Conservation (phyloP, 257 asterid species). For the Fraxinus quadrangulata region DNA sequence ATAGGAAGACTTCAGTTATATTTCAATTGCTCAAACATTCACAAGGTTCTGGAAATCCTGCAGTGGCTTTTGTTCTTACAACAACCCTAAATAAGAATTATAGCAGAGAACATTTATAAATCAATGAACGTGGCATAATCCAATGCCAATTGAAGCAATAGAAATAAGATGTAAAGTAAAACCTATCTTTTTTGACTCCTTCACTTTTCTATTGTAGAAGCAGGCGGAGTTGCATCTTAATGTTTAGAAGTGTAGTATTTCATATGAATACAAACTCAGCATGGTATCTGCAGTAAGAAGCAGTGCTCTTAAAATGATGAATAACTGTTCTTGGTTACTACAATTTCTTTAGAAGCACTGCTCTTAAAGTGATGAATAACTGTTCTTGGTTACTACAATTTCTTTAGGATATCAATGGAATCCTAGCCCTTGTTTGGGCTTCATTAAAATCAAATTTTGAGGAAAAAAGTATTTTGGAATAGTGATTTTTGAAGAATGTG, state of each 20-base stretch:
- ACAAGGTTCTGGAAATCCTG: conserved; percentile 1
- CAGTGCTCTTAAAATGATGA: conserved; percentile 1
- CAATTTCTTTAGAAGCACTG: background rate
- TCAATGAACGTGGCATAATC: background rate
- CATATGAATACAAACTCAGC: background rate
- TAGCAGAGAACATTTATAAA: conserved; percentile 7
- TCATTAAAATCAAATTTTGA: too few species aligned
- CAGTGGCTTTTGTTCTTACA: background rate
- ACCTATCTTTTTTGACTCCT: background rate
- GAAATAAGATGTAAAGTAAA: conserved; percentile 5
- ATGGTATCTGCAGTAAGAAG: background rate
- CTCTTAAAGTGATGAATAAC: background rate
- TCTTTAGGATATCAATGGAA: conserved; percentile 8
- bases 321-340: background rate
- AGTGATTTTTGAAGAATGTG: too few species aligned
- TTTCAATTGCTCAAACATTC: background rate
- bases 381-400: background rate
- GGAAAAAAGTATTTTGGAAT: too few species aligned
- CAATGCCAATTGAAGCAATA: background rate
- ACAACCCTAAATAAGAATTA: background rate
- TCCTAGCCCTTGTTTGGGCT: background rate
- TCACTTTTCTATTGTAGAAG: background rate
- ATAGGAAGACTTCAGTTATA: background rate
- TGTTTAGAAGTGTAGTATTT: conserved; percentile 17
- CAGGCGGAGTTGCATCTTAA: conserved; percentile 9